Percentiles rank a stretch among this genome's conserved stretches.
These are phyloP conservation scores for Neonectria coccinea DNA, from an alignment of 2,329 filamentous ascomycete species.

Conservation along the genomic window DNA sequence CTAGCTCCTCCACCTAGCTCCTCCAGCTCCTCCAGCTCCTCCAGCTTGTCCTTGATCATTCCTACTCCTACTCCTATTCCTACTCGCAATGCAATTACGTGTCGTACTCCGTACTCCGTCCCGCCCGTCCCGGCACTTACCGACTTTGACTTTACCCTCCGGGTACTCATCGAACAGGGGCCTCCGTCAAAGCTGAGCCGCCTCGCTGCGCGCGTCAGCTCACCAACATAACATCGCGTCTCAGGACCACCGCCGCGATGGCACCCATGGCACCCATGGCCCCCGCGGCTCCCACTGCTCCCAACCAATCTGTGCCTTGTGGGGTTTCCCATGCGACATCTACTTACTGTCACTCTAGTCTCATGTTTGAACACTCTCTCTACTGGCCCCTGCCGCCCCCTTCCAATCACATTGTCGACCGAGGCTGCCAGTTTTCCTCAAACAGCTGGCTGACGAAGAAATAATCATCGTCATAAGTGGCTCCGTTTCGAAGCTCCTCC, in stretches of 20 bases:
- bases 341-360: conserved; percentile 16
- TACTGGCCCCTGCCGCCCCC: conserved; percentile 7
- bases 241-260: conserved; percentile 9
- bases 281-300: conserved; percentile 9
- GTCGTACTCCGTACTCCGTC: conserved; percentile 11
- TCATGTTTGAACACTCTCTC: conserved; percentile 11
- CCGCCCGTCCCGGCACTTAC: conserved; percentile 10
- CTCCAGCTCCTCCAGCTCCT: neutral
- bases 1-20: neutral
- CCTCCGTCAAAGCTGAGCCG: conserved; percentile 2
- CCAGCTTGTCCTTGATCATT: neutral
- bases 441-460: conserved; percentile 72
- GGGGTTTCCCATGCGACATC: conserved; percentile 16
- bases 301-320: conserved; percentile 20
- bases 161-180: conserved; percentile 4
- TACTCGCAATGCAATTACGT: conserved; percentile 6
- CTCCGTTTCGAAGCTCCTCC: conserved; percentile 57
- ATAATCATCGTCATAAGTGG: conserved; percentile 66
- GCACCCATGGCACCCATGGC: neutral
- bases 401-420: conserved; percentile 44
- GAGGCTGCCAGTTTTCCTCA: conserved; percentile 64
- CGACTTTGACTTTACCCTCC: conserved; percentile 11
- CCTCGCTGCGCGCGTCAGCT: conserved; percentile 10
- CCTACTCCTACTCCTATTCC: neutral
- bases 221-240: conserved; percentile 3